Base-by-base conservation (phyloP, 2,329 filamentous ascomycete species). In the Colletotrichum falcatum region DNA sequence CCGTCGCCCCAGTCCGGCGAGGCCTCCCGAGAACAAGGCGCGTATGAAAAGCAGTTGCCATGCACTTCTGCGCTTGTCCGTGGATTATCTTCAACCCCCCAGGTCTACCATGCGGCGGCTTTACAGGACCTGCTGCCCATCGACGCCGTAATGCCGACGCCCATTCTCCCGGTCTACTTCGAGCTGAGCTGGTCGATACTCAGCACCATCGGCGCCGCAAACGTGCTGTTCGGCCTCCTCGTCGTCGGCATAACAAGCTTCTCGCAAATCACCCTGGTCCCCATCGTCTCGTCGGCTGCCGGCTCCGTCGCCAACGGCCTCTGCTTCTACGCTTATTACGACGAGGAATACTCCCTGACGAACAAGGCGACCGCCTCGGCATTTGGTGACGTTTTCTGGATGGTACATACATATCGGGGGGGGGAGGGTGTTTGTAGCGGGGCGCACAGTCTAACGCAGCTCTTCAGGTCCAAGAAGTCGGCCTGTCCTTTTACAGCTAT, bases 401-500 rank as follows among this genome's bases (percentile, higher is more conserved):
- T 84, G 76, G 81, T 83, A 66, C 49, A 44, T 30, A 14, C 9
- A 9, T 6, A 2, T 2, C 2, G 2, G 4, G 3, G 4, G 11
- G 30, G 30, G 30, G 30, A 33, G 7, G 30, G 30, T 4, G 30
- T n/a, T n/a, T n/a, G n/a, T n/a, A n/a, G n/a, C n/a, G 30, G 30
- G 30, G 14, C 1, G 3, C 7, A 6, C 5, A 5, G 2, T 26
- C 39, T 67, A n/a, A 67, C 6, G 2, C 16, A 3, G 1, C 5
- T 6, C 5, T 20, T 44, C 54, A 83, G 82, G 73, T 84, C 39
- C 82, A 84, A 76, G 83, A 84, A 76, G 82, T 81, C 4, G 82
- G 82, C 0, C 62, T 84, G 37, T 83, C 82, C 0, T 82, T 84
- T 60, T 84, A 84, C 62, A 87, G 86, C 65, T 88, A 87, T 74